phyloP scores from a whole-genome alignment of 1,284 basidiomycete genomes.

The Laetiporus sulphureus region DNA sequence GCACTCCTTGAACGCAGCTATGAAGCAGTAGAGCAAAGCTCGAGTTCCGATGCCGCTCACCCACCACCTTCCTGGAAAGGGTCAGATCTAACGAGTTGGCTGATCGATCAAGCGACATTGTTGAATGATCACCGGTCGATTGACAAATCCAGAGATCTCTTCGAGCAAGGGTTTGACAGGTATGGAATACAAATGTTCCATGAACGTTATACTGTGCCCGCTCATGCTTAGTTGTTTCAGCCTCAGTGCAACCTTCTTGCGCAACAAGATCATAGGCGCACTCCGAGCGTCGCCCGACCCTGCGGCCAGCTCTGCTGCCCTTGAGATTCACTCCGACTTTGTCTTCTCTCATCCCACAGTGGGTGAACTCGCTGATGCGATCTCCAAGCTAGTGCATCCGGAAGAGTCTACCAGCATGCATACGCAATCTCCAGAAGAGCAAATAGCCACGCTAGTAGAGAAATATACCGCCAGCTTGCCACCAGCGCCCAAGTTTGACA shows the following conservation, averaged over 20 bases:
- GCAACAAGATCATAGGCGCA: slow-evolving; percentile 30
- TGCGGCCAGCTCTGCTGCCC: slow-evolving; percentile 13
- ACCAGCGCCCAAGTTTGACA: too few species aligned
- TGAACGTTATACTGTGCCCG: background rate
- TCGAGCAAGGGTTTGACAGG: slow-evolving; percentile 39
- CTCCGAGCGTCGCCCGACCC: slow-evolving; percentile 21
- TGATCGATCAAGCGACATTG: slow-evolving; percentile 17
- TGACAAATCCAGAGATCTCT: slow-evolving; percentile 36
- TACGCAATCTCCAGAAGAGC: slow-evolving; percentile 10
- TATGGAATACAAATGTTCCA: slow-evolving; percentile 11
- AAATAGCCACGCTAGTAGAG: slow-evolving; percentile 23
- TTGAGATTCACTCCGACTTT: slow-evolving; percentile 21
- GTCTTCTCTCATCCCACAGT: slow-evolving; percentile 31
- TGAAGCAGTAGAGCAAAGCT: background rate
- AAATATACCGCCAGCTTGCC: slow-evolving; percentile 19
- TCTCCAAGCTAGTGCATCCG: slow-evolving; percentile 2
- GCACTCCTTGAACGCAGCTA: slow-evolving; percentile 1
- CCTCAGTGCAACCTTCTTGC: slow-evolving; percentile 34
- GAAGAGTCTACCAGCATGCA: too few species aligned
- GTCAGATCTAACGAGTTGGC: slow-evolving; percentile 18
- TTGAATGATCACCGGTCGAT: too few species aligned
- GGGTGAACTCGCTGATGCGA: slow-evolving; percentile 4
- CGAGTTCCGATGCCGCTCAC: background rate
- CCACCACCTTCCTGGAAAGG: background rate
- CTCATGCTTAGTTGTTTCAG: too few species aligned